Conservation (phyloP, 257 asterid genomes). For the Petunia axillaris region DNA sequence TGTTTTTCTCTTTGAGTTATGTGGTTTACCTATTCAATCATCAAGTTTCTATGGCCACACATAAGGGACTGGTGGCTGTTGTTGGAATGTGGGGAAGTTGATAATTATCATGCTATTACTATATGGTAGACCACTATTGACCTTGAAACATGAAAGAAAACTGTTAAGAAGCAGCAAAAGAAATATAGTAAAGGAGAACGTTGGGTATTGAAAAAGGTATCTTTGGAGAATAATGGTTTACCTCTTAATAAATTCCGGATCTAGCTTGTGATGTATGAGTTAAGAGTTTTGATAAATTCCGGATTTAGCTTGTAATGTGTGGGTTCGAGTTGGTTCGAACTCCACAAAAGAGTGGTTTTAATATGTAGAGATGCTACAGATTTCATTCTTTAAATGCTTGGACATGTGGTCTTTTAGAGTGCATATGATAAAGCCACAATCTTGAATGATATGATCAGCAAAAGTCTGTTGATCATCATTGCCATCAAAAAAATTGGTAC, state of each 20-base stretch:
- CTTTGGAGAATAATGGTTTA: neutral
- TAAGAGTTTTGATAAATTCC: no score
- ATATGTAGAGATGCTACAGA: no score
- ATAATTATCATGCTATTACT: neutral
- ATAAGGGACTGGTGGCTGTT: neutral
- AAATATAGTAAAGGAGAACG: neutral
- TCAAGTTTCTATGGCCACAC: neutral
- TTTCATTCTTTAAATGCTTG: no score
- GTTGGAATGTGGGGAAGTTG: neutral
- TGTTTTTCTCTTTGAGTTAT: neutral
- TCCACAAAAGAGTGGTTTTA: no score
- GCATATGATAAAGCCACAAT: no score
- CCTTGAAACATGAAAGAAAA: slow-evolving; percentile 3
- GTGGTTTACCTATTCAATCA: neutral
- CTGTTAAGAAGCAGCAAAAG: slow-evolving; percentile 6
- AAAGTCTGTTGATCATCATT: neutral
- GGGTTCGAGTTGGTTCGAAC: no score
- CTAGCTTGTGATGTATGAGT: no score
- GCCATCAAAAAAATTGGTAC: neutral
- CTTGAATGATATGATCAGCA: no score
- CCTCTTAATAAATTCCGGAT: neutral
- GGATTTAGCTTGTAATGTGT: no score
- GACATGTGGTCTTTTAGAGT: no score
- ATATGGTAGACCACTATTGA: neutral
- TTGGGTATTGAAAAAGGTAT: neutral